Base-by-base conservation (phyloP, 2,329 filamentous ascomycete genomes). In the Dissoconium aciculare region DNA sequence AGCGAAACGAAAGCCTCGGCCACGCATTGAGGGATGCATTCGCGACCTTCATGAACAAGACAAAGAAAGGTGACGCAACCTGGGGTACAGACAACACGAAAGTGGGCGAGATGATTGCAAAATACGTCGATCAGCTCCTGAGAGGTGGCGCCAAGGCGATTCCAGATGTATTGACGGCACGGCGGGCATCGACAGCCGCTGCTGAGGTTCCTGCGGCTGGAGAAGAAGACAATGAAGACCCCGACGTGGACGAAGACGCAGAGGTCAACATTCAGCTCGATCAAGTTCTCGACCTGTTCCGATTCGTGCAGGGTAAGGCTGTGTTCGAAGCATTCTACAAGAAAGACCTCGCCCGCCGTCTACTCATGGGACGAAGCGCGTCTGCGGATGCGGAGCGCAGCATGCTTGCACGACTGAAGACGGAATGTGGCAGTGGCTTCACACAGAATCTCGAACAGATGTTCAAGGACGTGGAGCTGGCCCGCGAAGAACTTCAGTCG, bases 241-340 rank as follows among this genome's bases (percentile, higher is more conserved):
- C 73, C 3, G 74, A 78, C 3, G 75, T 74, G 17, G 87, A 94
- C 45, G 87, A 98, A 52, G 87, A 95, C 52, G 76, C 78, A 0
- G 84, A 94, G 54, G 70, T 99, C 35, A 84, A 93, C 48, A 73
- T 78, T 21, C 89, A 95, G 52, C 66, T 99, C 8, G 85, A 98
- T 45, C 80, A 91, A 50, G 85, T 82, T 0, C 64, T 99, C 3
- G 87, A 95, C 53, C 64, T 99, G 4, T 98, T 98, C 67, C 74
- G 91, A 4, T 95, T 95, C 54, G 82, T 99, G 17, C 78, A 95
- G 50, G 89, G 89, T 42, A 98, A 98, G 54, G 87, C 91, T 33
- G 81, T 94, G 0, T 98, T 99, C 40, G 89, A 98, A 53, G 87
- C 89, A 1, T 98, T 98, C 53, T 99, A 99, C 68, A 98, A 98